Base-by-base conservation (phyloP, 2,329 filamentous ascomycete genomes). In the Neofusicoccum parvum region DNA sequence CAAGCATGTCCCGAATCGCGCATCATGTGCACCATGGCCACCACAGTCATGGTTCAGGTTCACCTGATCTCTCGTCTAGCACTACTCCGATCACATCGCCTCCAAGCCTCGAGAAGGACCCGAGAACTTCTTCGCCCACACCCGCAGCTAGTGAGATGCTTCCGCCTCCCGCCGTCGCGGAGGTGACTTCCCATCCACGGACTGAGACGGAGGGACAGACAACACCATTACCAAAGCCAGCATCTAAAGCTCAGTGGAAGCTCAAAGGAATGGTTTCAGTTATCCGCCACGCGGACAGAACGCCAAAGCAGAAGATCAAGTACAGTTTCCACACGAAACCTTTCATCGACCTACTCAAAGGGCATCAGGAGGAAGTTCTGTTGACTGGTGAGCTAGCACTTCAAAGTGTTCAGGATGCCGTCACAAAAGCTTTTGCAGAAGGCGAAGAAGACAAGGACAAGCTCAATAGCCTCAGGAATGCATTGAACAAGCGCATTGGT, bases 251-350 rank as follows among this genome's bases (percentile, higher is more conserved):
- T 73, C 92, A 95, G 11, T 99, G 95, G 95, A 98, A 97, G 77
- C 83, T 99, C 62, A 99, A 99, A 80, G 95, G 95, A 12, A 94
- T 99, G 80, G 94, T 99, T 0, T 94, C 94, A 1, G 95, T 99
- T 15, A 93, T 99, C 69, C 88, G 95, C 34, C 95, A 99, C 78
- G 96, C 96, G 2, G 95, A 99, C 80, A 90, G 95, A 65, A 99
- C 95, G 1, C 95, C 95, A 2, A 99, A 99, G 80, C 95, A 99
- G 73, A 99, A 99, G 76, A 97, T 97, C 84, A 99, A 99, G 76
- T 99, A 98, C 73, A 99, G 95, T 0, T 98, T 99, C 72, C 95
- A 99, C 74, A 96, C 93, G 0, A 92, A 94, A 68, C 95, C 95
- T 0, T 99, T 99, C 73, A 94, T 99, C 68, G 92, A 96, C 69